Evolutionary conservation across 345 rosid genomes (phyloP), one percentile per base, ranked within the genome.

Genomic region (Sisymbrium altissimum): DNA sequence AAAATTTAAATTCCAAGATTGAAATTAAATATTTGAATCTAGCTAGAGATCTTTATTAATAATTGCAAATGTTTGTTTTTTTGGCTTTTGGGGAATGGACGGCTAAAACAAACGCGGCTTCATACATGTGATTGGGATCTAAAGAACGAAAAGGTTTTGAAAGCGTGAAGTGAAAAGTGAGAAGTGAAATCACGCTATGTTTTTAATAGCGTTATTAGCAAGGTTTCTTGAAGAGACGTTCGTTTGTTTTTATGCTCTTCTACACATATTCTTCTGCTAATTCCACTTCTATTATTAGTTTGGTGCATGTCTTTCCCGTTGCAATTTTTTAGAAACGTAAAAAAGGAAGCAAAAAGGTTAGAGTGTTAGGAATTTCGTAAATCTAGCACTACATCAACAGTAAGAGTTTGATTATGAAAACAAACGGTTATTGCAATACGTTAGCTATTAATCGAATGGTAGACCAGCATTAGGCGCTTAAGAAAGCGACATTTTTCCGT

Each of bases 81-180:
- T 67, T 19, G 40, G 65, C 23, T 58, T 68, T 60, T 12, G 30
- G 64, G 64, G 12, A 40, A 68, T 75, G 74, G 60, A 76, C 66
- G 80, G 66, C 45, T 63, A 53, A 67, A 68, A 60, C 64, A 75
- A 63, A 70, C 71, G 71, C 75, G 59, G 78, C 60, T 76, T 25
- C 59, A 76, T 35, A 70, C 71, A 70, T 76, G 80, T 76, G 66
- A 70, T 13, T 76, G 71, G 66, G 43, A 70, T 70, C 66, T 35
- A 70, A 45, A 53, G 40, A 36, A 36, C 38, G 13, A 55, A 57
- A 74, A 41, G 23, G 70, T 64, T 55, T 33, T 4, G 58, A 75
- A 56, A 70, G 53, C 80, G 66, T 76, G 79, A 69, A 63, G 36
- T 60, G 14, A 75, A 75, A 61, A 66, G 73, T 48, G 68, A 29